These are phyloP conservation scores for Xylaria sp. DNA, from an alignment of 495 filamentous ascomycete genomes.

Conservation along the genomic window DNA sequence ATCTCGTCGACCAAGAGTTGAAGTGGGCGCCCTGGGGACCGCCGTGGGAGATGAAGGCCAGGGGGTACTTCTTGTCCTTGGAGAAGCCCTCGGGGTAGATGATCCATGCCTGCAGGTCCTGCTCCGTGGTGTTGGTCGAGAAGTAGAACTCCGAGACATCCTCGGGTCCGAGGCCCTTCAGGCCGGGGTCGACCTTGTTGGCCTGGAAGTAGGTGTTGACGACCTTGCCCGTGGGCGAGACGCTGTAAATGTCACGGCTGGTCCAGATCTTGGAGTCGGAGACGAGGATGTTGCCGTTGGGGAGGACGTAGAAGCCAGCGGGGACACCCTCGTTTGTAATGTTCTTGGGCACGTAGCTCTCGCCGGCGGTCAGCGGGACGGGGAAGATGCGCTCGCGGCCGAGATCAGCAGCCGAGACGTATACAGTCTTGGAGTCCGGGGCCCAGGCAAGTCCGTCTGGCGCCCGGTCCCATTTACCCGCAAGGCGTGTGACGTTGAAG, in stretches of 20 bases:
- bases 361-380: slow-evolving; percentile 51
- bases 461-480: slow-evolving; percentile 61
- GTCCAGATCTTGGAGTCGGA: slow-evolving; percentile 65
- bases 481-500: slow-evolving; percentile 47
- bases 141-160: slow-evolving; percentile 54
- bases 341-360: slow-evolving; percentile 53
- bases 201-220: slow-evolving; percentile 42
- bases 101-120: slow-evolving; percentile 68
- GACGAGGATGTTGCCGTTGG: slow-evolving; percentile 58
- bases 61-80: slow-evolving; percentile 68
- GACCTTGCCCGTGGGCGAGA: slow-evolving; percentile 34
- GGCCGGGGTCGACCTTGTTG: slow-evolving; percentile 41
- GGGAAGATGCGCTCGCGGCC: slow-evolving; percentile 66
- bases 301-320: slow-evolving; percentile 55
- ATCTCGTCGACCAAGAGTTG: slow-evolving; percentile 71
- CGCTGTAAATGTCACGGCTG: slow-evolving; percentile 57
- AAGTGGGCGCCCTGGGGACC: slow-evolving; percentile 68
- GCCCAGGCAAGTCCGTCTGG: slow-evolving; percentile 62
- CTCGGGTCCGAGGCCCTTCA: slow-evolving; percentile 60
- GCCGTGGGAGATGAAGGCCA: slow-evolving; percentile 77
- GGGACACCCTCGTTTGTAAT: slow-evolving; percentile 64
- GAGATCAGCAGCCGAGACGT: slow-evolving; percentile 62
- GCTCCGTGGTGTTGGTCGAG: slow-evolving; percentile 64
- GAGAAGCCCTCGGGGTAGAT: slow-evolving; percentile 73
- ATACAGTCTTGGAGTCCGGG: slow-evolving; percentile 62